These are phyloP conservation scores for Excoecaria cochinchinensis DNA, from an alignment of 345 rosid species.

Conservation along the genomic window DNA sequence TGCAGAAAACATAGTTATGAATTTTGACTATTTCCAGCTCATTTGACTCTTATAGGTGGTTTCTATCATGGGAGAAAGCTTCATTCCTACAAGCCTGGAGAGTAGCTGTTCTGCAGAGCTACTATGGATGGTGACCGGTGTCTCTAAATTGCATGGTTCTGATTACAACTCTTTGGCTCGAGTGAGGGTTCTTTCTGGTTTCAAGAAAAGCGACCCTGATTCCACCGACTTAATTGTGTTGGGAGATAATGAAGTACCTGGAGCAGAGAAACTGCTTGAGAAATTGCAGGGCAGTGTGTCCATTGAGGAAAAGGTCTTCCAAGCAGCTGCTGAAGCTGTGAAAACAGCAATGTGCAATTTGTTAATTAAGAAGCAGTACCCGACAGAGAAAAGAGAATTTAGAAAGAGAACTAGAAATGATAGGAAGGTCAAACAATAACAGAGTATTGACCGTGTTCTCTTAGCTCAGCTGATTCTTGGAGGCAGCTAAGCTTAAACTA, in stretches of 20 bases:
- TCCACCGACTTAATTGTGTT: conserved; percentile 30
- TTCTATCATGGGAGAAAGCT: conserved; percentile 49
- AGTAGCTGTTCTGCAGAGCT: conserved; percentile 43
- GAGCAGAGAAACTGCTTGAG: conserved; percentile 19
- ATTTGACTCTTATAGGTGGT: conserved; percentile 46
- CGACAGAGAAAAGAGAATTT: conserved; percentile 66
- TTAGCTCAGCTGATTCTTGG: neutral
- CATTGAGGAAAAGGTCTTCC: conserved; percentile 54
- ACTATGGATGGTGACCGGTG: conserved; percentile 77
- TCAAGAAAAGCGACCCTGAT: conserved; percentile 24
- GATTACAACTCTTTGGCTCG: conserved; percentile 48
- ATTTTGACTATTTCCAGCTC: conserved; percentile 7
- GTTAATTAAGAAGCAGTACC: conserved; percentile 85
- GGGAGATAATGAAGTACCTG: conserved; percentile 52
- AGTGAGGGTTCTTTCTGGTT: conserved; percentile 46
- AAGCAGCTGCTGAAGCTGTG: conserved; percentile 76
- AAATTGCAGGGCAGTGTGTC: conserved; percentile 35
- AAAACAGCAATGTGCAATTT: conserved; percentile 70
- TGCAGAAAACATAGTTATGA: neutral
- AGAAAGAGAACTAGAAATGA: conserved; percentile 89
- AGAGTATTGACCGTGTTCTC: neutral
- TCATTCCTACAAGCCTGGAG: conserved; percentile 69
- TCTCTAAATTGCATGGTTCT: conserved; percentile 56
- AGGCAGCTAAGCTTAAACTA: neutral
- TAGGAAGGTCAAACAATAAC: conserved; percentile 49